Conservation (phyloP, 2,329 filamentous ascomycete species). For the Helminthosporium solani region DNA sequence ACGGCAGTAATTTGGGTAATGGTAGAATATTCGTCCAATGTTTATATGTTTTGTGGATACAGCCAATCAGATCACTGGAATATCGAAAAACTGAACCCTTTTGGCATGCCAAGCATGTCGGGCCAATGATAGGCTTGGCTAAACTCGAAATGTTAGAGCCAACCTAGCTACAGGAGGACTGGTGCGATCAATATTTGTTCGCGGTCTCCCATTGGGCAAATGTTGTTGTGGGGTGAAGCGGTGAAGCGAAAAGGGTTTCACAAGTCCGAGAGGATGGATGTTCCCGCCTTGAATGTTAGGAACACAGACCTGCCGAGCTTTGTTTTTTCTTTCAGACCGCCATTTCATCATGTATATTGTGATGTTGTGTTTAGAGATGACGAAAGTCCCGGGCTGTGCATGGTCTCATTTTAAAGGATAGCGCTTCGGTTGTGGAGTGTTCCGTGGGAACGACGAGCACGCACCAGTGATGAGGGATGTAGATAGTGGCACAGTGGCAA, state of each 20-base stretch:
- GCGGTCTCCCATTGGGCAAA: constrained; percentile 1
- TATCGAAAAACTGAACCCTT: not conserved
- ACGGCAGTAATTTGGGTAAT: not conserved
- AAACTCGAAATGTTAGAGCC: constrained; percentile 22
- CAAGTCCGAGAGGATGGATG: constrained; percentile 7
- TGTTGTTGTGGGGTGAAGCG: constrained; percentile 11
- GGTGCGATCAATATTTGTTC: constrained; percentile 9
- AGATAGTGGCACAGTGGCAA: too few species aligned
- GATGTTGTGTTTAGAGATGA: not conserved
- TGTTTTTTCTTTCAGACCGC: not conserved
- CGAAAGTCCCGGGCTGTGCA: constrained; percentile 1
- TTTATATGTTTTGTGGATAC: constrained; percentile 1
- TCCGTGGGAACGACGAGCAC: not conserved
- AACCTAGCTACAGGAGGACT: constrained; percentile 15
- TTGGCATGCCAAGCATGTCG: constrained; percentile 2
- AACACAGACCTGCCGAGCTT: not conserved
- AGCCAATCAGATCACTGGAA: constrained; percentile 12
- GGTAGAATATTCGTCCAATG: constrained; percentile 7
- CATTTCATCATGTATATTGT: too few species aligned
- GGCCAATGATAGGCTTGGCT: constrained; percentile 17
- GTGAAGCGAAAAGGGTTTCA: constrained; percentile 21
- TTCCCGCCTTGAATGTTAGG: constrained; percentile 10
- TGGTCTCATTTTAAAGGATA: constrained; percentile 4
- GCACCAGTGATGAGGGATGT: too few species aligned
- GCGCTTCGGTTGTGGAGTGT: constrained; percentile 2